Conservation (phyloP, 345 rosid species). For the Salix suchowensis region DNA sequence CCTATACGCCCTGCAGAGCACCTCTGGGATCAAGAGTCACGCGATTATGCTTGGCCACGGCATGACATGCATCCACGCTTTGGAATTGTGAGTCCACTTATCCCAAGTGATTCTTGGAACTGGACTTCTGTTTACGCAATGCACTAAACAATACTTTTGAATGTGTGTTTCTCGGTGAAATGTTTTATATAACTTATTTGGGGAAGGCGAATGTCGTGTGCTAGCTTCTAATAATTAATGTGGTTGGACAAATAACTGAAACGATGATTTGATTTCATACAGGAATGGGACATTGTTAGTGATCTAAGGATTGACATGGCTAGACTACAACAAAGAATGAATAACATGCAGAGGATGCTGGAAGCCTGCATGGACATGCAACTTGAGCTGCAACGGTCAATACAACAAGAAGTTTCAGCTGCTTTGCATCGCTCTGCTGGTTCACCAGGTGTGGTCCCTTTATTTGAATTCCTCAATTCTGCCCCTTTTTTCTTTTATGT, state of each 20-base stretch:
- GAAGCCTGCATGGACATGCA: slow-evolving; percentile 99
- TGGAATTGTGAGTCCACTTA: slow-evolving; percentile 57
- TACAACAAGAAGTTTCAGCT: slow-evolving; percentile 84
- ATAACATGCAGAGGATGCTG: slow-evolving; percentile 80
- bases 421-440: slow-evolving; percentile 63
- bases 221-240: background rate
- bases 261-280: slow-evolving; percentile 19
- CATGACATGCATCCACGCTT: slow-evolving; percentile 61
- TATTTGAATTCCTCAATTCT: background rate
- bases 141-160: background rate
- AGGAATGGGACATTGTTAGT: slow-evolving; percentile 82
- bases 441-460: slow-evolving; percentile 43
- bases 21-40: slow-evolving; percentile 62
- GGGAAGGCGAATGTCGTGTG: background rate
- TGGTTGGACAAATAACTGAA: background rate
- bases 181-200: background rate
- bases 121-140: background rate
- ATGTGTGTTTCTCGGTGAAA: background rate
- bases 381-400: slow-evolving; percentile 84
- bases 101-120: slow-evolving; percentile 1
- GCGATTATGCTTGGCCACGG: slow-evolving; percentile 53
- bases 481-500: background rate
- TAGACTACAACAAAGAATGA: slow-evolving; percentile 90
- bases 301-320: slow-evolving; percentile 92
- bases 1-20: slow-evolving; percentile 43